Conservation (phyloP, 2,329 filamentous ascomycete species). For the Curvularia eragrostidis region DNA sequence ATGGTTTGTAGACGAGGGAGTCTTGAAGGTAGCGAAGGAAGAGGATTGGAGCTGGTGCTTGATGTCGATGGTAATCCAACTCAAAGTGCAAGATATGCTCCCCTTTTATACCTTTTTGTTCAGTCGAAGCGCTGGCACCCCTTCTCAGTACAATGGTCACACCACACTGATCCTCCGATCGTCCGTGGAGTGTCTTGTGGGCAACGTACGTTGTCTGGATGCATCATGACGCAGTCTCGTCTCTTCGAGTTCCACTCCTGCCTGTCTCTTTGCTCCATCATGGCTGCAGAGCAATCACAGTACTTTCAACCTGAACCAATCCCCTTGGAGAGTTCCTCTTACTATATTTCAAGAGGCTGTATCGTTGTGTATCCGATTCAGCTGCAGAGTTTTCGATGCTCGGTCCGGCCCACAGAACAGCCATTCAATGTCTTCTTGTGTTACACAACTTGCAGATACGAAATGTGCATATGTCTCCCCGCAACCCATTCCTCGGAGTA, state of each 20-base stretch:
- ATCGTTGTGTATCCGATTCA: neutral
- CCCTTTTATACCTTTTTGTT: neutral
- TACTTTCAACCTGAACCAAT: neutral
- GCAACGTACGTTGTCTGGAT: neutral
- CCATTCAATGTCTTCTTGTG: neutral
- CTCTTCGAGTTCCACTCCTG: neutral
- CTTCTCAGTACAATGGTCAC: neutral
- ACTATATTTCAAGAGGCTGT: neutral
- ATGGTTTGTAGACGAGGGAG: neutral
- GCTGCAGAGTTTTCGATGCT: neutral
- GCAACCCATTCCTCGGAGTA: neutral
- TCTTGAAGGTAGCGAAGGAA: neutral
- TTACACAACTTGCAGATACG: neutral
- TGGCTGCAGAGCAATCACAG: conserved; percentile 4
- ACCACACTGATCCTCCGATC: neutral
- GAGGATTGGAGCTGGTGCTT: neutral
- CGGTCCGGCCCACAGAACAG: neutral
- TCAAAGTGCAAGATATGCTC: neutral
- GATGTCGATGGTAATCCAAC: neutral
- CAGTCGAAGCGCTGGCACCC: neutral
- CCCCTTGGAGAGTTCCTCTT: neutral
- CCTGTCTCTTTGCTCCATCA: neutral
- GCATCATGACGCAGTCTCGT: neutral
- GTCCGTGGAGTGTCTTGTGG: neutral
- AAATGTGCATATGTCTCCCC: neutral